Conservation (phyloP, 257 asterid genomes). For the Verbena officinalis region DNA sequence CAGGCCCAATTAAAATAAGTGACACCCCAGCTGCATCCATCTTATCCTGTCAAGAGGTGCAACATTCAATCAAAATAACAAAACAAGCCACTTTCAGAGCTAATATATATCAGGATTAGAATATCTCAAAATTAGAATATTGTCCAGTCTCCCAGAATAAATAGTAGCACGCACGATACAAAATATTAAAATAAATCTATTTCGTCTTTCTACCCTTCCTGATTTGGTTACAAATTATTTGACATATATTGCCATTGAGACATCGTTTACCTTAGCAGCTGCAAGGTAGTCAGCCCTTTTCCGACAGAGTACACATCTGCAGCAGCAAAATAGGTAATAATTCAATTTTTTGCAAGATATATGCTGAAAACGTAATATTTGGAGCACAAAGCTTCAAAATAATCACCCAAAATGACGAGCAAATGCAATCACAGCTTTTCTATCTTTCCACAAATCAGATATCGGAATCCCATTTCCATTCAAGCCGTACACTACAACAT, state of each 20-base stretch:
- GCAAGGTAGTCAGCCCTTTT: constrained; percentile 89
- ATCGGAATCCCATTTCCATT: constrained; percentile 63
- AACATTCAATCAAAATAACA: constrained; percentile 23
- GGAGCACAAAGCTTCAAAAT: constrained; percentile 12
- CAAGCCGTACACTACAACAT: constrained; percentile 62
- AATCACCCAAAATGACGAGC: constrained; percentile 97
- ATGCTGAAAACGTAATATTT: constrained; percentile 11
- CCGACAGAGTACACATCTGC: constrained; percentile 95
- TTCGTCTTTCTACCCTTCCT: constrained; percentile 3
- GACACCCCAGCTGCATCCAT: constrained; percentile 95
- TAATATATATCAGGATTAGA: background rate
- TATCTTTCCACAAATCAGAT: constrained; percentile 90
- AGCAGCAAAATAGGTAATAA: constrained; percentile 17
- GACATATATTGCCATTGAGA: background rate
- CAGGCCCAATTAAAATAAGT: constrained; percentile 94
- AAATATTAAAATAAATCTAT: background rate
- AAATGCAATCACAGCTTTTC: constrained; percentile 94
- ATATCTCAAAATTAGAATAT: background rate
- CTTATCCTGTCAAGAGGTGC: constrained; percentile 64
- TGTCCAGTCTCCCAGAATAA: background rate
- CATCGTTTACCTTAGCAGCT: constrained; percentile 64
- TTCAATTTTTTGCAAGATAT: background rate
- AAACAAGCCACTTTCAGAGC: background rate
- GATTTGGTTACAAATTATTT: background rate
- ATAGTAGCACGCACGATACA: background rate